Evolutionary conservation across 768 basidiomycete species (phyloP).

Genomic region (Leccinum longicurvipes): DNA sequence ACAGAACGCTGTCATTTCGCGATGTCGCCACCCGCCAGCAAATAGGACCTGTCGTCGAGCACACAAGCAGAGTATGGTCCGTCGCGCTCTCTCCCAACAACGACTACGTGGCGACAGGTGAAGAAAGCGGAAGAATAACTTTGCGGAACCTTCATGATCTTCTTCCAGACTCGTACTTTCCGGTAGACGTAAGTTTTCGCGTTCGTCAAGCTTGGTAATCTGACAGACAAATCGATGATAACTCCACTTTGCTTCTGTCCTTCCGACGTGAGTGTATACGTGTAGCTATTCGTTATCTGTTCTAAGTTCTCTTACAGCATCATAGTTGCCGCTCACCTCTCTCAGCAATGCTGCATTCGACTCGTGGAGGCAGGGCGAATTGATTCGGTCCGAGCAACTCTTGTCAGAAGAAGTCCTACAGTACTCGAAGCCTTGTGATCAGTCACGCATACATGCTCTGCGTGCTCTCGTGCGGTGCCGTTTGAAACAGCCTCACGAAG

Average conservation of each 20-base stretch:
- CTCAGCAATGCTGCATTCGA: not conserved
- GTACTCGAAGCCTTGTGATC: not conserved
- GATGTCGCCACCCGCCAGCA: not conserved
- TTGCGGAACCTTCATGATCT: not conserved
- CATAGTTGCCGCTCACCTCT: not conserved
- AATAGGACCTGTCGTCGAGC: not conserved
- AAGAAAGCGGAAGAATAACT: not conserved
- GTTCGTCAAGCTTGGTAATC: not conserved
- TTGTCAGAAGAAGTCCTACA: not conserved
- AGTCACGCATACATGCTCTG: conserved; percentile 1
- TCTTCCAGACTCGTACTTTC: not conserved
- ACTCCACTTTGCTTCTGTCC: not conserved
- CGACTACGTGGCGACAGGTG: not conserved
- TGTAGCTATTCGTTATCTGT: not conserved
- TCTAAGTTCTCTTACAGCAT: not conserved
- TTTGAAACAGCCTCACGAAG: not conserved
- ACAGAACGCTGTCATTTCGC: not conserved
- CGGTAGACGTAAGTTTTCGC: not conserved
- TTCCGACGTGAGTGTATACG: not conserved
- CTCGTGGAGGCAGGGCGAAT: not conserved
- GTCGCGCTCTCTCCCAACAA: not conserved
- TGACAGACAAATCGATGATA: not conserved
- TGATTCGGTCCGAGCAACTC: not conserved
- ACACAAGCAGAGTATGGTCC: not conserved
- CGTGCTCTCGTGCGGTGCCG: not conserved